phyloP scores from a whole-genome alignment of 345 rosid species.

The Abelmoschus esculentus region DNA sequence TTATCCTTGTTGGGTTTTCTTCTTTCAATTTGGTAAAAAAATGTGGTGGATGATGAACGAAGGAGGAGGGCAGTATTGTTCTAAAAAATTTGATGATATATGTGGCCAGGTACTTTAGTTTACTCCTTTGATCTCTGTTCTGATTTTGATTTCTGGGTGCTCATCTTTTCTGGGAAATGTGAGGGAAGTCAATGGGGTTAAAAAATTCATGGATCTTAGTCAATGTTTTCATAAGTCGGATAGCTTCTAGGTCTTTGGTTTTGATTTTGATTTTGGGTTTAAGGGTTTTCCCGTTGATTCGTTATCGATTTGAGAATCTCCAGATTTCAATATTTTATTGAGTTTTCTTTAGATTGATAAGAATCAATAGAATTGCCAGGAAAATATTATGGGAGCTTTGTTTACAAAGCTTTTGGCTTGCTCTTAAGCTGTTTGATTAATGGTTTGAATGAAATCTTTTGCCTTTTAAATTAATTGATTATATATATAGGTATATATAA shows the following conservation, averaged over 20 bases:
- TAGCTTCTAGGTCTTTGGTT: neutral
- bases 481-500: too few relatives aligned
- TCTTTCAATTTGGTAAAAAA: constrained; percentile 1
- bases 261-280: neutral
- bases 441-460: neutral
- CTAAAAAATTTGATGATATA: constrained; percentile 87
- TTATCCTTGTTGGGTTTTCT: neutral
- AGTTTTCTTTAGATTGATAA: too few relatives aligned
- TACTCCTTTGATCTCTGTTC: neutral
- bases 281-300: neutral
- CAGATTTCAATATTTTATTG: neutral
- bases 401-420: neutral
- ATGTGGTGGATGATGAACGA: constrained; percentile 99
- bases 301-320: neutral
- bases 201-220: constrained; percentile 15
- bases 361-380: too few relatives aligned
- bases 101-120: constrained; percentile 70
- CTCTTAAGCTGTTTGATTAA: neutral
- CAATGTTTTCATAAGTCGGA: neutral
- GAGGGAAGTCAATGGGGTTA: neutral
- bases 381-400: neutral
- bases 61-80: constrained; percentile 78
- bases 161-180: constrained; percentile 9
- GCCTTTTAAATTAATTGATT: too few relatives aligned
- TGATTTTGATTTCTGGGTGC: neutral